Evolutionary conservation across 768 basidiomycete species (phyloP).

Genomic region (Lyophyllum atratum): DNA sequence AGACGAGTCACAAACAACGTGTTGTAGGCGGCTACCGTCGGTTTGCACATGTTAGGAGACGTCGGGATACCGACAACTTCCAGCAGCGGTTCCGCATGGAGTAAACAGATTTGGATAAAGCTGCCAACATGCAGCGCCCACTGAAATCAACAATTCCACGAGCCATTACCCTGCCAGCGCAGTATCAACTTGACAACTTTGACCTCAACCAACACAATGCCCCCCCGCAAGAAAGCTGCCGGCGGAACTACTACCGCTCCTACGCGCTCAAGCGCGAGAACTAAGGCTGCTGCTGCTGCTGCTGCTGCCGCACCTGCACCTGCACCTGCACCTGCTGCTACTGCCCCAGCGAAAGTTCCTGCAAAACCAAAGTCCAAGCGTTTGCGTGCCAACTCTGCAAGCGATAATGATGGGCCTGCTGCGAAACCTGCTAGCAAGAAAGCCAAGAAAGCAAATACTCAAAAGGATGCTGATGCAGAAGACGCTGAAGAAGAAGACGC

Average conservation of each 20-base stretch:
- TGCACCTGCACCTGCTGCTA: slow-evolving; percentile 20
- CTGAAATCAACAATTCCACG: slow-evolving; percentile 11
- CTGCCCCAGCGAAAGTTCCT: slow-evolving; percentile 21
- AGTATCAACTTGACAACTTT: slow-evolving; percentile 5
- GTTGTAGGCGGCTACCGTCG: slow-evolving; percentile 8
- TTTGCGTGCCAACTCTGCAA: slow-evolving; percentile 26
- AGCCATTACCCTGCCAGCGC: slow-evolving; percentile 8
- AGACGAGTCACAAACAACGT: slow-evolving; percentile 10
- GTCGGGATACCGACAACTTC: slow-evolving; percentile 14
- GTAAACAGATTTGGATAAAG: slow-evolving; percentile 14
- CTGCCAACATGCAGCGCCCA: slow-evolving; percentile 8
- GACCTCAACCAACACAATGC: slow-evolving; percentile 31
- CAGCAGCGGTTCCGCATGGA: slow-evolving; percentile 14
- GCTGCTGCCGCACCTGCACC: slow-evolving; percentile 20
- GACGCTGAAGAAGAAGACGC: slow-evolving; percentile 26
- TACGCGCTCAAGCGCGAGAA: slow-evolving; percentile 40
- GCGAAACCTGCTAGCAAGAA: slow-evolving; percentile 33
- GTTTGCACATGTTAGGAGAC: slow-evolving; percentile 5
- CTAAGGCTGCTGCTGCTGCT: slow-evolving; percentile 28
- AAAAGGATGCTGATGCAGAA: slow-evolving; percentile 17
- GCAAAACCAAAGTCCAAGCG: slow-evolving; percentile 32
- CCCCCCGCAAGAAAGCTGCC: slow-evolving; percentile 47
- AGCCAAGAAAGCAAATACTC: slow-evolving; percentile 27
- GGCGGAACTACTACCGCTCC: slow-evolving; percentile 29
- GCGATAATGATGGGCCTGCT: slow-evolving; percentile 27